phyloP scores from a whole-genome alignment of 345 rosid species.

The Brassica incana region DNA sequence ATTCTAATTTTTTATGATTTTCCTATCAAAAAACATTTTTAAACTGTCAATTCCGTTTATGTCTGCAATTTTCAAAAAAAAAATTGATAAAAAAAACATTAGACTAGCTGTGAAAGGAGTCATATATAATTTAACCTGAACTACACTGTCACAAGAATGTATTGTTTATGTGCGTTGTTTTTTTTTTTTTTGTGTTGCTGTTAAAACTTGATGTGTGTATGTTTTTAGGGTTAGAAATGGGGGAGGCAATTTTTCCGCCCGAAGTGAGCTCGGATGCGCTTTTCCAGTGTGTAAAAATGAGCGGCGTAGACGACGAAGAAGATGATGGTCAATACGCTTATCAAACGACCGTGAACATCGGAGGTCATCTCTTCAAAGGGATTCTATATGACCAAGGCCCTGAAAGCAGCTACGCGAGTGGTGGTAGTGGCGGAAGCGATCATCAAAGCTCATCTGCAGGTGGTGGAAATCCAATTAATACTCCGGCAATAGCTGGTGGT shows the following conservation, averaged over 20 bases:
- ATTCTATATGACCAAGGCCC: conserved; percentile 90
- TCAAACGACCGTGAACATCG: conserved; percentile 79
- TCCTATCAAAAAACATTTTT: neutral
- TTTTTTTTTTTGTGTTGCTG: neutral
- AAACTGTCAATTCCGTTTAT: neutral
- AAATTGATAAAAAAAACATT: neutral
- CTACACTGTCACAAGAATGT: neutral
- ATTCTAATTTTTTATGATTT: neutral
- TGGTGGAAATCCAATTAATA: conserved; percentile 23
- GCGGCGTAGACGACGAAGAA: conserved; percentile 58
- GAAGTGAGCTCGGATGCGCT: conserved; percentile 69
- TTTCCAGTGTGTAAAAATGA: conserved; percentile 79
- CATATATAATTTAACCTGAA: conserved; percentile 1
- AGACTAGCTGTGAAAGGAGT: neutral
- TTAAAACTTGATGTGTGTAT: conserved; percentile 5
- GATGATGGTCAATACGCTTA: conserved; percentile 85
- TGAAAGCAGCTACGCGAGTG: conserved; percentile 47
- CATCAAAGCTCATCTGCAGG: conserved; percentile 69
- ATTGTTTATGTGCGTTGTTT: neutral
- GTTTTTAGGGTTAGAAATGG: conserved; percentile 68
- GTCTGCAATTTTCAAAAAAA: neutral
- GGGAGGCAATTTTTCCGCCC: conserved; percentile 57
- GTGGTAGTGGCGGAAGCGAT: conserved; percentile 45
- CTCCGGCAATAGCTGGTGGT: conserved; percentile 8
- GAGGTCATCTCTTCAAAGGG: conserved; percentile 91